These are phyloP conservation scores for Turnera subulata DNA, from an alignment of 345 rosid genomes.

Conservation along the genomic window DNA sequence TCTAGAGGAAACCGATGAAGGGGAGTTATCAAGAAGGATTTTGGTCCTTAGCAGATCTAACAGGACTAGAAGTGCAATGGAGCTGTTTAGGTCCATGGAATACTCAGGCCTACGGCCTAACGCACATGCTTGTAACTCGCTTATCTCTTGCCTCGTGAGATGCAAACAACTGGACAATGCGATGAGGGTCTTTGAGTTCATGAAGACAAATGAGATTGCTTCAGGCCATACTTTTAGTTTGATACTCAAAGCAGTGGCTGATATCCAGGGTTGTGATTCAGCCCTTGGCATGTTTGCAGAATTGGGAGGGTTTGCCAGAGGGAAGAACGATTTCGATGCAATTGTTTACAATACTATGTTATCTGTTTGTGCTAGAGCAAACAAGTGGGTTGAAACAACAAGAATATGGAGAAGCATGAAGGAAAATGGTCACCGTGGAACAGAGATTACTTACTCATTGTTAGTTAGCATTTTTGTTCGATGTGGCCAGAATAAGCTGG, in stretches of 20 bases:
- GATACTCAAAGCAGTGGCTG: slow-evolving; percentile 60
- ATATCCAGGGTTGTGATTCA: slow-evolving; percentile 45
- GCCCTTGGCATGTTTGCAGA: slow-evolving; percentile 52
- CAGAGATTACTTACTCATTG: slow-evolving; percentile 54
- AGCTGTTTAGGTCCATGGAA: slow-evolving; percentile 58
- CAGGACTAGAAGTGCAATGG: slow-evolving; percentile 65
- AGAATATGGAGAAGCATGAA: slow-evolving; percentile 62
- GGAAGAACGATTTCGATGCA: slow-evolving; percentile 41
- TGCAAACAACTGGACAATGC: slow-evolving; percentile 38
- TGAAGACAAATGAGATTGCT: slow-evolving; percentile 40
- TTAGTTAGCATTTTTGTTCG: slow-evolving; percentile 67
- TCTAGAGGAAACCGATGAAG: slow-evolving; percentile 66
- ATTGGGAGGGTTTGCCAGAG: slow-evolving; percentile 36
- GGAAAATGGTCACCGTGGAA: slow-evolving; percentile 52
- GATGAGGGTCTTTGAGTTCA: slow-evolving; percentile 48
- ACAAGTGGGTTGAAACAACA: slow-evolving; percentile 50
- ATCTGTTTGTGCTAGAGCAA: slow-evolving; percentile 55
- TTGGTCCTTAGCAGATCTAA: slow-evolving; percentile 67
- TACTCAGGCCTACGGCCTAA: slow-evolving; percentile 41
- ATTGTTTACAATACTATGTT: slow-evolving; percentile 71
- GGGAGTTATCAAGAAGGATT: slow-evolving; percentile 57
- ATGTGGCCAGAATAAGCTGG: slow-evolving; percentile 55
- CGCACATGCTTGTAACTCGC: slow-evolving; percentile 64
- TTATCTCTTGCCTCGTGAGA: slow-evolving; percentile 64
- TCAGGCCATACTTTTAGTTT: slow-evolving; percentile 65